phyloP scores from a whole-genome alignment of 1,284 basidiomycete species.

The Mycosarcoma maydis region DNA sequence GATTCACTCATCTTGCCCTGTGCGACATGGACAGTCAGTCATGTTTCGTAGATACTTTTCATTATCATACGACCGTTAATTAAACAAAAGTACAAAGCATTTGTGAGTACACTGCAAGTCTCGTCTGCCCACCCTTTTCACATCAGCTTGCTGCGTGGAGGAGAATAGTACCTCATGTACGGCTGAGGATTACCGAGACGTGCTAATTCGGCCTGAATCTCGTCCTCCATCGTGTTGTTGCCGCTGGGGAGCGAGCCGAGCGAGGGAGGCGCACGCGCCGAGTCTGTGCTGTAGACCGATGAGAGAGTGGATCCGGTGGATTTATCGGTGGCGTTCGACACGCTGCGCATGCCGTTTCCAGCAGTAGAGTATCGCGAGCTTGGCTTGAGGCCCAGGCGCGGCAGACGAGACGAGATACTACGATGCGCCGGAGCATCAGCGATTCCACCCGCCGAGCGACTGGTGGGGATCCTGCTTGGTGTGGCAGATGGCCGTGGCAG shows the following conservation, averaged over 20 bases:
- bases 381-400: conserved; percentile 38
- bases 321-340: conserved; percentile 33
- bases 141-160: conserved; percentile 42
- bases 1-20: too few species aligned
- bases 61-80: neutral
- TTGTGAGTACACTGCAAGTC: too few species aligned
- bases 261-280: conserved; percentile 20
- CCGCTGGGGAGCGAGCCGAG: conserved; percentile 35
- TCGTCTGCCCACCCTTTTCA: too few species aligned
- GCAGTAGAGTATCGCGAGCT: conserved; percentile 24
- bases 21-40: too few species aligned
- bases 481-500: conserved; percentile 13
- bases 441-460: conserved; percentile 25
- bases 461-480: conserved; percentile 24
- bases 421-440: conserved; percentile 20
- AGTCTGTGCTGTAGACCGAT: conserved; percentile 31
- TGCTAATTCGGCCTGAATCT: conserved; percentile 41
- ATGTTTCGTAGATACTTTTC: neutral
- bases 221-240: conserved; percentile 46
- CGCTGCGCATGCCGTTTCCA: conserved; percentile 12
- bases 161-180: conserved; percentile 41
- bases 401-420: conserved; percentile 36
- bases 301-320: conserved; percentile 36
- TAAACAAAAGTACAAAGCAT: neutral
- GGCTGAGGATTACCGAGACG: conserved; percentile 37